These are phyloP conservation scores for Diaporthe sp. DNA, from an alignment of 2,329 filamentous ascomycete genomes.

Conservation along the genomic window DNA sequence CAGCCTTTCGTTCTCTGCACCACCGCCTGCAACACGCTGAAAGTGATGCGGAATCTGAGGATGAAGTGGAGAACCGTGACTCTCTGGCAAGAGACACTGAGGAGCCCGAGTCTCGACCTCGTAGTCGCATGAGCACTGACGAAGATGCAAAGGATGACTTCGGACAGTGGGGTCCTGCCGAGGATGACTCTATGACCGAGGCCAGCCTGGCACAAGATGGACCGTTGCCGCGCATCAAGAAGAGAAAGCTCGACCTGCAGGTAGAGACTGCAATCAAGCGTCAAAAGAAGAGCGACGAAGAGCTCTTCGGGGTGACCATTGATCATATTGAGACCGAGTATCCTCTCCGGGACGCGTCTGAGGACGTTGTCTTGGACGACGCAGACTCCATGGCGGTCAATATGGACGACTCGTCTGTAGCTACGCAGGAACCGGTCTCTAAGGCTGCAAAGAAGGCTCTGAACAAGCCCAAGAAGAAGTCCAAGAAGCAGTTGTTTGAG, in stretches of 20 bases:
- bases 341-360: conserved; percentile 61
- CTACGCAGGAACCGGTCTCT: conserved; percentile 60
- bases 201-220: conserved; percentile 77
- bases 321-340: conserved; percentile 66
- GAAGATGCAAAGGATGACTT: conserved; percentile 69
- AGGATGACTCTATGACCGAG: conserved; percentile 80
- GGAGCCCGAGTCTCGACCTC: conserved; percentile 85
- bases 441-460: conserved; percentile 70
- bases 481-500: conserved; percentile 82
- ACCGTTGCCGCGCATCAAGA: conserved; percentile 64
- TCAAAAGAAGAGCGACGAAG: conserved; percentile 84
- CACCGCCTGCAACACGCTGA: conserved; percentile 79
- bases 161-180: conserved; percentile 61
- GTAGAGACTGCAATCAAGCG: conserved; percentile 81
- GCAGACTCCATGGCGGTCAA: conserved; percentile 62
- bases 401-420: conserved; percentile 59
- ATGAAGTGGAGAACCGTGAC: conserved; percentile 74
- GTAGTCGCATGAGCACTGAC: conserved; percentile 79
- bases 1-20: conserved; percentile 83
- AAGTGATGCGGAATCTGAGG: conserved; percentile 90
- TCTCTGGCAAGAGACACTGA: conserved; percentile 83
- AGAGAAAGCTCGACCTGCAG: conserved; percentile 81
- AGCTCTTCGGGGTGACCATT: conserved; percentile 78
- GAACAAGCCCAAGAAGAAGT: conserved; percentile 78
- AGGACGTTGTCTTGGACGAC: conserved; percentile 65